phyloP scores from a whole-genome alignment of 106 monocot species.

The Dendrobium catenatum region DNA sequence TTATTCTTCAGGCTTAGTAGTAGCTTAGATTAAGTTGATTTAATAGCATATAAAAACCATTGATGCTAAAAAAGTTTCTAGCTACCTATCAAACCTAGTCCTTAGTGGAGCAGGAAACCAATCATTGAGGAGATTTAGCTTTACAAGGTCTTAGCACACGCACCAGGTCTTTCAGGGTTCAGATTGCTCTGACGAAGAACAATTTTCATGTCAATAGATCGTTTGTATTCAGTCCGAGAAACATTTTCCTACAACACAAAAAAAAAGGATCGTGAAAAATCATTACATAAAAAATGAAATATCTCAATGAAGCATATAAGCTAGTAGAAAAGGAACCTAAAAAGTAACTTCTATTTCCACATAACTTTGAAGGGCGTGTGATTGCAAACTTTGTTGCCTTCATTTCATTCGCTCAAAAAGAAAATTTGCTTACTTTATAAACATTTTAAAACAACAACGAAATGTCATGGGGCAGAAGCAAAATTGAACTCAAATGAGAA shows the following conservation, averaged over 20 bases:
- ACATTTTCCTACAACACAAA: conserved; percentile 47
- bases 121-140: neutral
- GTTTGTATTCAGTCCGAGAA: conserved; percentile 64
- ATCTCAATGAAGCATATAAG: conserved; percentile 2
- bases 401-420: neutral
- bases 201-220: conserved; percentile 53
- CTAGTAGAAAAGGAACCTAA: neutral
- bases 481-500: neutral
- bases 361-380: neutral
- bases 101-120: neutral
- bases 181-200: conserved; percentile 64
- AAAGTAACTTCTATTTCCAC: neutral
- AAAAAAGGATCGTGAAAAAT: neutral
- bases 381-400: neutral
- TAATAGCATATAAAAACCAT: neutral
- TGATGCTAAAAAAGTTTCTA: neutral
- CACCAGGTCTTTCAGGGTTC: conserved; percentile 93
- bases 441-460: neutral
- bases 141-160: neutral
- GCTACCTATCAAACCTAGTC: neutral
- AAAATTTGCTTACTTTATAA: neutral
- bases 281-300: neutral
- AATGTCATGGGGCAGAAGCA: neutral
- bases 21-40: neutral
- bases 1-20: too few species aligned